phyloP scores from a whole-genome alignment of 2,329 filamentous ascomycete genomes.

The Claviceps sp. region DNA sequence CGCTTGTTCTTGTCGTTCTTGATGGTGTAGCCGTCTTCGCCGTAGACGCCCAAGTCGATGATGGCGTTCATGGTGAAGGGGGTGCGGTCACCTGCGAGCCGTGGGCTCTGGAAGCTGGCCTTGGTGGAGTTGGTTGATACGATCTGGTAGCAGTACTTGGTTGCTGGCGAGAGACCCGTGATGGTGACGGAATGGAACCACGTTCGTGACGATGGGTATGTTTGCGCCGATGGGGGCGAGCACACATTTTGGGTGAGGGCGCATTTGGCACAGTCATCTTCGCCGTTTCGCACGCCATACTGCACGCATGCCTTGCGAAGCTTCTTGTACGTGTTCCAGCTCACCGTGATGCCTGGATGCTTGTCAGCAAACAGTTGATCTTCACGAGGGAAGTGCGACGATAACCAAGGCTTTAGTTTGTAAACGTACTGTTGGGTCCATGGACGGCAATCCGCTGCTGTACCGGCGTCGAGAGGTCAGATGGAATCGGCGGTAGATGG shows the following conservation, averaged over 20 bases:
- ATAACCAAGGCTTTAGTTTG: too few species aligned
- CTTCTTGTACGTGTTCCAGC: slow-evolving; percentile 43
- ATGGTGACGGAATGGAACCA: slow-evolving; percentile 36
- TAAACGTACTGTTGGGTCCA: slow-evolving; percentile 30
- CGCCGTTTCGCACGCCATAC: slow-evolving; percentile 30
- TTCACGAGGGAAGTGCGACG: not conserved
- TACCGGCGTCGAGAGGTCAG: slow-evolving; percentile 36
- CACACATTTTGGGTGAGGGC: slow-evolving; percentile 28
- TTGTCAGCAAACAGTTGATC: not conserved
- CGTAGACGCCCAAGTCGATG: slow-evolving; percentile 36
- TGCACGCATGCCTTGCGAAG: slow-evolving; percentile 32
- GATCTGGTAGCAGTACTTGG: slow-evolving; percentile 49
- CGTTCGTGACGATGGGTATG: slow-evolving; percentile 41
- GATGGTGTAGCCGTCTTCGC: slow-evolving; percentile 20
- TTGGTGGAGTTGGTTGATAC: slow-evolving; percentile 40
- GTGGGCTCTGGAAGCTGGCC: slow-evolving; percentile 39
- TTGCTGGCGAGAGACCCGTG: slow-evolving; percentile 31
- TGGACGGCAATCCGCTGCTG: slow-evolving; percentile 40
- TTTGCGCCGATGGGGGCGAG: slow-evolving; percentile 28
- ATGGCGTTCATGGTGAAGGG: slow-evolving; percentile 38
- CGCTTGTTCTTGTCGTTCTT: slow-evolving; percentile 29
- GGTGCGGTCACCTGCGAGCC: slow-evolving; percentile 38
- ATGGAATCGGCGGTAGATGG: slow-evolving; percentile 32
- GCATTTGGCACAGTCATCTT: not conserved
- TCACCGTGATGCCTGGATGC: slow-evolving; percentile 34